phyloP scores from a whole-genome alignment of 768 basidiomycete species.

The Kwoniella sp. region DNA sequence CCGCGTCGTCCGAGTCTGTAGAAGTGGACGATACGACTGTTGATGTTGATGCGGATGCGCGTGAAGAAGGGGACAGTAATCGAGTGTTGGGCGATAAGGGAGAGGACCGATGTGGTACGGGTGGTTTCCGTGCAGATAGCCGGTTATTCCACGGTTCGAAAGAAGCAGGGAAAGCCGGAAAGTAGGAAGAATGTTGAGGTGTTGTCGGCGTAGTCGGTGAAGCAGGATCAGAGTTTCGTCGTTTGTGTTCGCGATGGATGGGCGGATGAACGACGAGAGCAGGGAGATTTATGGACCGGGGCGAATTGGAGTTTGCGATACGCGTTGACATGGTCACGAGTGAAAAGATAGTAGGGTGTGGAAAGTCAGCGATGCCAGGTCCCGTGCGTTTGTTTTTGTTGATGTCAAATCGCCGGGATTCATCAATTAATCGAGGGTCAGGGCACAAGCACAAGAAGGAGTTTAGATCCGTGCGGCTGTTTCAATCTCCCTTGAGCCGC shows the following conservation, averaged over 20 bases:
- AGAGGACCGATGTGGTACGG: neutral
- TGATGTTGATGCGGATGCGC: slow-evolving; percentile 1
- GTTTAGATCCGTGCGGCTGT: slow-evolving; percentile 1
- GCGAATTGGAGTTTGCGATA: slow-evolving; percentile 2
- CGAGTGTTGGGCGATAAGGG: slow-evolving; percentile 8
- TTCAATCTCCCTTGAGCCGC: neutral
- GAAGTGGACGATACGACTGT: neutral
- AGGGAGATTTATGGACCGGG: slow-evolving; percentile 19
- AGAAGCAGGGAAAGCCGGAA: slow-evolving; percentile 17
- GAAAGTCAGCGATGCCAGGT: neutral
- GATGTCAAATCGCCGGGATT: neutral
- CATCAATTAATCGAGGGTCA: neutral
- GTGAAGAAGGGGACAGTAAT: neutral
- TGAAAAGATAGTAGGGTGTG: neutral
- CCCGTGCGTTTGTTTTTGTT: slow-evolving; percentile 1
- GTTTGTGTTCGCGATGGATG: slow-evolving; percentile 21
- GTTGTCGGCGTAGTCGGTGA: slow-evolving; percentile 20
- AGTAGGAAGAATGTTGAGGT: slow-evolving; percentile 23
- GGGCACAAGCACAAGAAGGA: neutral
- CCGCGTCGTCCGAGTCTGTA: slow-evolving; percentile 12
- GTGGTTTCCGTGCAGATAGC: slow-evolving; percentile 14
- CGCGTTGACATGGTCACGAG: slow-evolving; percentile 5
- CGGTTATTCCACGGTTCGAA: slow-evolving; percentile 20
- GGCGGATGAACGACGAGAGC: slow-evolving; percentile 18
- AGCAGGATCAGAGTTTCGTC: slow-evolving; percentile 21